These are phyloP conservation scores for Aspergillus arachidicola DNA, from an alignment of 2,329 filamentous ascomycete genomes.

Conservation along the genomic window DNA sequence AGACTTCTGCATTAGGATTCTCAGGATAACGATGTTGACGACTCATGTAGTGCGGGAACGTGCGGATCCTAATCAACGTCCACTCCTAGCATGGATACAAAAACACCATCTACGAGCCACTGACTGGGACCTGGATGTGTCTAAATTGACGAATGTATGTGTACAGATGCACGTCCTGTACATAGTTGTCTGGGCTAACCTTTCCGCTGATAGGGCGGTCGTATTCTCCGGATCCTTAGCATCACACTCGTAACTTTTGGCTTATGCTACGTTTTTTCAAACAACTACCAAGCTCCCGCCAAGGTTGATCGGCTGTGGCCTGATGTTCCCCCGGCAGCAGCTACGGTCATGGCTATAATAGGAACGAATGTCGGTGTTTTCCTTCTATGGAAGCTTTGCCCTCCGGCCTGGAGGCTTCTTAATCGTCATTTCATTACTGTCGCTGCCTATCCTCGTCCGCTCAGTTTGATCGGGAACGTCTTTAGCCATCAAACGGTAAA, in stretches of 20 bases:
- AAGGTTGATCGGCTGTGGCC: constrained; percentile 53
- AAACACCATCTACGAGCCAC: constrained; percentile 45
- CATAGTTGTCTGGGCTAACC: not conserved
- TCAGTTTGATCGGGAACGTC: constrained; percentile 55
- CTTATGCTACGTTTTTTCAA: constrained; percentile 48
- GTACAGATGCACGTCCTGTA: not conserved
- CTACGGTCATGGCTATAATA: constrained; percentile 55
- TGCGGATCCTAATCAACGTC: constrained; percentile 42
- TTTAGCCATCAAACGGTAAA: constrained; percentile 59
- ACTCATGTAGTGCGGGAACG: constrained; percentile 37
- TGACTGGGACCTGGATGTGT: constrained; percentile 35
- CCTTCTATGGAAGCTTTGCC: constrained; percentile 52
- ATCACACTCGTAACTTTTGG: constrained; percentile 42
- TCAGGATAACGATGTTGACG: not conserved
- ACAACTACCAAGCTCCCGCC: constrained; percentile 53
- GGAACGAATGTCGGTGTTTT: constrained; percentile 54
- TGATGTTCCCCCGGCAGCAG: constrained; percentile 52
- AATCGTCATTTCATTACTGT: constrained; percentile 60
- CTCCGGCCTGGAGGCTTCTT: constrained; percentile 57
- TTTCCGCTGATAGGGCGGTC: constrained; percentile 36
- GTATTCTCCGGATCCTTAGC: constrained; percentile 50
- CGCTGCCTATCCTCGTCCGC: constrained; percentile 55
- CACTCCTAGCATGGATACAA: constrained; percentile 46
- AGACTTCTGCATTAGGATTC: not conserved
- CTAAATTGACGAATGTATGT: constrained; percentile 40